These are phyloP conservation scores for Xylariales sp. DNA, from an alignment of 2,329 filamentous ascomycete genomes.

Conservation along the genomic window DNA sequence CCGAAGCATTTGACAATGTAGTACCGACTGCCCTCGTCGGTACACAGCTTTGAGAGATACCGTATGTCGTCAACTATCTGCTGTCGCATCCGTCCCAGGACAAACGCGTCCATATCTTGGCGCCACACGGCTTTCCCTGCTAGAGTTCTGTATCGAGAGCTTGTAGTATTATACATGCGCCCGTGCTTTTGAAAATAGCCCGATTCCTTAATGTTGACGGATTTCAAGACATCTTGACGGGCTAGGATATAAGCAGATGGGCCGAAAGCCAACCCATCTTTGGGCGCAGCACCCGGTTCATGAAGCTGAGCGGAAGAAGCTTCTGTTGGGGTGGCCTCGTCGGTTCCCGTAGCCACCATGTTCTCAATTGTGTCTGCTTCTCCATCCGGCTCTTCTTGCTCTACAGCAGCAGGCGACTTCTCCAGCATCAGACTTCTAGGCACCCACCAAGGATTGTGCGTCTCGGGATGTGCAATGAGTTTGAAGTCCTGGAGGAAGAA, in stretches of 20 bases:
- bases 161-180: conserved; percentile 12
- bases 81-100: conserved; percentile 47
- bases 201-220: conserved; percentile 13
- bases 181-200: conserved; percentile 12
- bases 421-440: conserved; percentile 38
- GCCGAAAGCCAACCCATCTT: conserved; percentile 12
- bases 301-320: too few relatives aligned
- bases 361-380: neutral
- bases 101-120: conserved; percentile 49
- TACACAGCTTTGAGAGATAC: conserved; percentile 29
- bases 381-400: neutral
- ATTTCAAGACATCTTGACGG: conserved; percentile 26
- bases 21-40: conserved; percentile 22
- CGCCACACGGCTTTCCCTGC: conserved; percentile 37
- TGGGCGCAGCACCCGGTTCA: neutral
- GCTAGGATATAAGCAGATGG: conserved; percentile 27
- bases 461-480: conserved; percentile 50
- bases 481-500: conserved; percentile 62
- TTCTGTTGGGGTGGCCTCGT: conserved; percentile 1
- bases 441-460: conserved; percentile 49
- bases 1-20: conserved; percentile 38
- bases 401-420: conserved; percentile 7
- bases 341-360: neutral
- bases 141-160: conserved; percentile 12
- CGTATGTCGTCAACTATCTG: conserved; percentile 42